Evolutionary conservation across 495 filamentous ascomycete species (phyloP), one percentile per base, ranked within the genome.

Genomic region (Neurospora sp.): DNA sequence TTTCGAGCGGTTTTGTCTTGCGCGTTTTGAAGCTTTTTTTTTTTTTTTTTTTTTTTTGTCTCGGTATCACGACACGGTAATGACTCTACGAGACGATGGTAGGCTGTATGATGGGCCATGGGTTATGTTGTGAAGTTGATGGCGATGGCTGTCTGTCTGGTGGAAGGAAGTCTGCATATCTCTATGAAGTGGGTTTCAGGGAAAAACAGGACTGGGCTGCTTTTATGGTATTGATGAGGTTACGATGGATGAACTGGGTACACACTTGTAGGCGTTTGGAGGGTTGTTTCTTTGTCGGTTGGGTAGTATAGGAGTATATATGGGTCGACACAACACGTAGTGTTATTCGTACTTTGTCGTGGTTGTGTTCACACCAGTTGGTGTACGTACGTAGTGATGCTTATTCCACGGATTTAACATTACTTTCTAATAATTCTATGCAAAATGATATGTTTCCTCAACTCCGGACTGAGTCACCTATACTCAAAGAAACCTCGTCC

Each of bases 1-100:
- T 76, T 96, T 90, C 76, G 85, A 90, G 71, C 87, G 94, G 69
- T 61, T 61, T 16, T 3, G 53, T 35, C 14, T 8, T 35, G 53
- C 16, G 53, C 1, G 3, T 61, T 61, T 35, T 14, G 7, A 61
- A 61, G n/a, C n/a, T n/a, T 27, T 27, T 27, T 31, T 31, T 31
- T 31, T 31, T 14, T 48, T 59, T 16, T 14, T 12, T 59, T 22
- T 61, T 31, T 14, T 22, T 61, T 4, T 14, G 22, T 61, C 48
- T 61, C 48, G 0, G 22, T 31, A 31, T 61, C 48, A 61, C 53
- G 53, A 35, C 27, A 61, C 27, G 53, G 53, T 35, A 61, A 61
- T 61, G 53, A 61, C 53, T 17, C 20, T 35, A 35, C 22, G 53
- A 35, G 53, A 2, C 27, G 22, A 61, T 61, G 53, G 27, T 35